These are phyloP conservation scores for Lepidium aucheri DNA, from an alignment of 345 rosid genomes.

Conservation along the genomic window DNA sequence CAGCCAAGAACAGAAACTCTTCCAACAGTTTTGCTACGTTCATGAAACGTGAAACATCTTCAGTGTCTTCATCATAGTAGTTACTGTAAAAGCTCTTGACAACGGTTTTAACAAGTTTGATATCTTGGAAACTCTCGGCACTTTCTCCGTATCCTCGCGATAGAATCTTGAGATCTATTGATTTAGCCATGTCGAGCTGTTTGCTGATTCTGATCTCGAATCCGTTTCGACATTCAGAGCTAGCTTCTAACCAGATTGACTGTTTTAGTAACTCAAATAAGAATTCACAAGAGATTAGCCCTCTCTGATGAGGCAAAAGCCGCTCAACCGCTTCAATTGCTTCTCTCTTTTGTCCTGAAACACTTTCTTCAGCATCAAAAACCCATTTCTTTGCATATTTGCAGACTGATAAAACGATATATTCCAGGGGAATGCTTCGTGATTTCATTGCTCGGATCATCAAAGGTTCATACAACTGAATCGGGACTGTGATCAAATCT, in stretches of 20 bases:
- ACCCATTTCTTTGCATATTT: constrained; percentile 38
- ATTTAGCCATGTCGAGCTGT: constrained; percentile 59
- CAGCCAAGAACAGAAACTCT: constrained; percentile 53
- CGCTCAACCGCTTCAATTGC: constrained; percentile 56
- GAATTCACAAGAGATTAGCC: constrained; percentile 45
- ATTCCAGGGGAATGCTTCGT: constrained; percentile 34
- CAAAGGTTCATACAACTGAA: constrained; percentile 46
- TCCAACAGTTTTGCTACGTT: constrained; percentile 60
- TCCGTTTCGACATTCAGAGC: constrained; percentile 46
- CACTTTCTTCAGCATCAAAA: constrained; percentile 23
- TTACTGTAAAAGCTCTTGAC: constrained; percentile 46
- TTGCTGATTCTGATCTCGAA: constrained; percentile 55
- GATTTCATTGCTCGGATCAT: constrained; percentile 33
- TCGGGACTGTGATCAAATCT: constrained; percentile 46
- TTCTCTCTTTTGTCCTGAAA: constrained; percentile 34
- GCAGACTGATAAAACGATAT: constrained; percentile 33
- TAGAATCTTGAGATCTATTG: constrained; percentile 49
- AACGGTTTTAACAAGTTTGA: constrained; percentile 51
- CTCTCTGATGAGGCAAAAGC: constrained; percentile 50
- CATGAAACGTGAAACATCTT: constrained; percentile 18
- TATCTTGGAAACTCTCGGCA: constrained; percentile 35
- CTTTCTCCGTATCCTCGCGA: constrained; percentile 39
- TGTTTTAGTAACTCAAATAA: constrained; percentile 46
- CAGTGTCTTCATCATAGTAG: constrained; percentile 8
- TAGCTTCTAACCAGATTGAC: constrained; percentile 45